Evolutionary conservation across 1,284 basidiomycete species (phyloP).

Genomic region (Ceratobasidium sp.): DNA sequence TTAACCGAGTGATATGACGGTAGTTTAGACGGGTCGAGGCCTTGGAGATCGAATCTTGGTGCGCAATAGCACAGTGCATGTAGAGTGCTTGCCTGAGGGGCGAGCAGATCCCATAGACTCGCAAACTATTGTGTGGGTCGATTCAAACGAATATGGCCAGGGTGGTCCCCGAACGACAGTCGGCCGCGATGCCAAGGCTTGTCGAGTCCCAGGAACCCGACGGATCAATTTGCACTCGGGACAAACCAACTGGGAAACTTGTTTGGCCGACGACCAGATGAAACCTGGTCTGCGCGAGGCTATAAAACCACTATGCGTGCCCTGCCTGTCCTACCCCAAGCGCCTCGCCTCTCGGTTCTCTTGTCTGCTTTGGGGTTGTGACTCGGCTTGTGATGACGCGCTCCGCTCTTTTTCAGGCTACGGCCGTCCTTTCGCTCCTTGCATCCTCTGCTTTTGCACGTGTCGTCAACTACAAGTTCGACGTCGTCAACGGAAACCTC

Average conservation of each 20-base stretch:
- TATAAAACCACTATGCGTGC: neutral
- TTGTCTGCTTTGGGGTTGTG: neutral
- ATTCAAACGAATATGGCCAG: neutral
- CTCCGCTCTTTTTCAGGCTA: conserved; percentile 27
- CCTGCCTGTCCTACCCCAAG: neutral
- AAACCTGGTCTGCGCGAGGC: neutral
- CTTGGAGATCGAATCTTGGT: too few relatives aligned
- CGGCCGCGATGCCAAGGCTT: too few relatives aligned
- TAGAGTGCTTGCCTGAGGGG: too few relatives aligned
- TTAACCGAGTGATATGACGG: neutral
- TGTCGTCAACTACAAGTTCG: conserved; percentile 25
- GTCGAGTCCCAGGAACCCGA: neutral
- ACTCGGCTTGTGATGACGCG: conserved; percentile 7
- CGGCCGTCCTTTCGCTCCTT: conserved; percentile 36
- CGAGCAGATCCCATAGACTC: too few relatives aligned
- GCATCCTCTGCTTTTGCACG: conserved; percentile 16
- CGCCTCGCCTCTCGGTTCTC: neutral
- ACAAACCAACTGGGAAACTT: neutral
- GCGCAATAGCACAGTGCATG: too few relatives aligned
- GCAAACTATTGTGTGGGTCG: too few relatives aligned
- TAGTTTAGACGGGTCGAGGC: too few relatives aligned
- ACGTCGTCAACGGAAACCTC: conserved; percentile 35
- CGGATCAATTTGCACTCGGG: conserved; percentile 7
- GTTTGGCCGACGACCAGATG: neutral
- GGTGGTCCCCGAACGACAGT: neutral